Conservation (phyloP, 257 asterid species). For the Salvia hispanica region DNA sequence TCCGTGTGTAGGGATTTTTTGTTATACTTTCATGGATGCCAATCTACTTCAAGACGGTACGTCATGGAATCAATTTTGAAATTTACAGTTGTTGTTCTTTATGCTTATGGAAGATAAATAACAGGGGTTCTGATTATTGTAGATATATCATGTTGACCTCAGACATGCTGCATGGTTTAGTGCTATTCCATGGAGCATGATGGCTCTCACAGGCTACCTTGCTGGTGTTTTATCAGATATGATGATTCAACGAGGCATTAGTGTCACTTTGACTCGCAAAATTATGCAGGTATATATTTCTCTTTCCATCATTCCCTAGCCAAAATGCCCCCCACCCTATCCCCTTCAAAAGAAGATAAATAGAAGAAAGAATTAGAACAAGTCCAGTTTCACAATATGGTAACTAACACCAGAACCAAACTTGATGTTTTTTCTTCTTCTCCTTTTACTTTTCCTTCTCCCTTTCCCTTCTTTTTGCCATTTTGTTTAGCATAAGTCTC, state of each 20-base stretch:
- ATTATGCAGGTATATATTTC: constrained; percentile 76
- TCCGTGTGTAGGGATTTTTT: constrained; percentile 82
- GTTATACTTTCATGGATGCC: constrained; percentile 99
- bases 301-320: constrained; percentile 14
- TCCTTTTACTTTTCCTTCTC: too few relatives aligned
- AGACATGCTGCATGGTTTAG: constrained; percentile 99
- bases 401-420: constrained; percentile 13
- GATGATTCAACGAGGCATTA: constrained; percentile 78
- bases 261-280: constrained; percentile 59
- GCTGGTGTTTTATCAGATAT: constrained; percentile 85
- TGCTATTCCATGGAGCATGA: constrained; percentile 97
- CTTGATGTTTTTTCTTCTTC: background rate
- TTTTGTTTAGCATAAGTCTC: background rate
- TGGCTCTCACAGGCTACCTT: constrained; percentile 84
- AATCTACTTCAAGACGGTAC: constrained; percentile 86
- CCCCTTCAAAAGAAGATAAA: background rate
- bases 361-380: background rate
- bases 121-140: constrained; percentile 33
- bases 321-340: background rate
- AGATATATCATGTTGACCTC: constrained; percentile 89
- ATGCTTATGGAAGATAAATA: constrained; percentile 24
- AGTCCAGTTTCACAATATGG: background rate
- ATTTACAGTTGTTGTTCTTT: constrained; percentile 1
- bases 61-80: constrained; percentile 19
- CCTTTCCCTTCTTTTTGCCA: too few relatives aligned